These are phyloP conservation scores for Hypomyces perniciosus DNA, from an alignment of 2,329 filamentous ascomycete genomes.

Conservation along the genomic window DNA sequence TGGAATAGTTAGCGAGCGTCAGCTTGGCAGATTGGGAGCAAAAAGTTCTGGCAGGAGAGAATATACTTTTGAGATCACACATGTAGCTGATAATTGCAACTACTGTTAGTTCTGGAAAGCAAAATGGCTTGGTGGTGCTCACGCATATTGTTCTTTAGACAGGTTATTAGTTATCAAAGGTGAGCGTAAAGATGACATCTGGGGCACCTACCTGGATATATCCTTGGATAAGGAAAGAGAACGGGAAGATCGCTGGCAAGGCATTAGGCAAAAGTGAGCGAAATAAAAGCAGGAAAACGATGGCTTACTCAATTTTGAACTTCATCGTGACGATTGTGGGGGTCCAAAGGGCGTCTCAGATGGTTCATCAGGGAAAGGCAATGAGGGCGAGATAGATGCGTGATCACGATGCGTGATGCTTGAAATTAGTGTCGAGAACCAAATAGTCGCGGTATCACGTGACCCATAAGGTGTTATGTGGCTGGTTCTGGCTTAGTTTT, in stretches of 20 bases:
- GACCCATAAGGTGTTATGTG: background rate
- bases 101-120: background rate
- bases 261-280: background rate
- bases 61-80: constrained; percentile 50
- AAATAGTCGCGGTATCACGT: constrained; percentile 7
- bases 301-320: constrained; percentile 12
- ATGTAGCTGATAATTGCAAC: constrained; percentile 39
- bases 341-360: background rate
- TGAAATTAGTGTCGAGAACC: constrained; percentile 24
- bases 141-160: constrained; percentile 49
- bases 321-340: constrained; percentile 1
- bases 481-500: no score
- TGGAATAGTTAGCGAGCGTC: background rate
- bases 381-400: background rate
- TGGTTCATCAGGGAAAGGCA: background rate
- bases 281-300: background rate
- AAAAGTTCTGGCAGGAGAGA: background rate
- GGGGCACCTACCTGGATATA: constrained; percentile 46
- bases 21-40: background rate
- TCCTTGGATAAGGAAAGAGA: constrained; percentile 53
- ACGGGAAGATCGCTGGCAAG: constrained; percentile 47
- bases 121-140: constrained; percentile 19
- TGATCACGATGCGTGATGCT: constrained; percentile 21
- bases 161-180: constrained; percentile 1
- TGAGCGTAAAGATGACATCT: background rate